Conservation (phyloP, 116 monocot genomes). For the Cymodocea nodosa region DNA sequence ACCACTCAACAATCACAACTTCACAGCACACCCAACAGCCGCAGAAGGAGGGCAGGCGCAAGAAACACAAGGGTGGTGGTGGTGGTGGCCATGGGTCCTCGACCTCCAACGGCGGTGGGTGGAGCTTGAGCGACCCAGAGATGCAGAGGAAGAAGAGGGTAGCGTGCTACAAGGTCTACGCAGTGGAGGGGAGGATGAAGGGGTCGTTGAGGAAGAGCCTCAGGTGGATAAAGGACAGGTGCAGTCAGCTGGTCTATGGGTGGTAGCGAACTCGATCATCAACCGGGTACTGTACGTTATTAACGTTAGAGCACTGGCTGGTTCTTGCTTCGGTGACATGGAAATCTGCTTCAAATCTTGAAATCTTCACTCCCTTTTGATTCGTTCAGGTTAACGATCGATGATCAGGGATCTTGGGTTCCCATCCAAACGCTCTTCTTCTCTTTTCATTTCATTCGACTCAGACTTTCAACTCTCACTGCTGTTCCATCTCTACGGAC, state of each 20-base stretch:
- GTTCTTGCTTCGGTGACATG: too few relatives aligned
- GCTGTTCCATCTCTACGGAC: too few relatives aligned
- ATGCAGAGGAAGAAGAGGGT: slow-evolving; percentile 86
- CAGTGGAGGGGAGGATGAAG: slow-evolving; percentile 82
- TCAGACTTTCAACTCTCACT: too few relatives aligned
- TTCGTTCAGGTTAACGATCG: too few relatives aligned
- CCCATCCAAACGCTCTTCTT: too few relatives aligned
- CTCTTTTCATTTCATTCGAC: too few relatives aligned
- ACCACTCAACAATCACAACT: slow-evolving; percentile 33
- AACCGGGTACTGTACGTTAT: too few relatives aligned
- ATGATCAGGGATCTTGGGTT: too few relatives aligned
- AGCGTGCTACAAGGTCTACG: slow-evolving; percentile 74
- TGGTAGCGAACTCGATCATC: slow-evolving; percentile 41
- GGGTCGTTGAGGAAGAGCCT: slow-evolving; percentile 64
- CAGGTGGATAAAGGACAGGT: slow-evolving; percentile 76
- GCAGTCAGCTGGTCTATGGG: slow-evolving; percentile 47
- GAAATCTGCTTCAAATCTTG: too few relatives aligned
- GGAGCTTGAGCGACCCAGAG: slow-evolving; percentile 65
- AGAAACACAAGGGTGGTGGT: slow-evolving; percentile 20
- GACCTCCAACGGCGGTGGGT: slow-evolving; percentile 18
- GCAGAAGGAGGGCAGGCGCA: slow-evolving; percentile 9
- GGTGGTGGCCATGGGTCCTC: not conserved
- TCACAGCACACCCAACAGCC: slow-evolving; percentile 3
- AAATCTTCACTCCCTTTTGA: too few relatives aligned
- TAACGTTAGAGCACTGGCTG: too few relatives aligned